phyloP scores from a whole-genome alignment of 352 stramenopile species.

The Pythium folliculosum region DNA sequence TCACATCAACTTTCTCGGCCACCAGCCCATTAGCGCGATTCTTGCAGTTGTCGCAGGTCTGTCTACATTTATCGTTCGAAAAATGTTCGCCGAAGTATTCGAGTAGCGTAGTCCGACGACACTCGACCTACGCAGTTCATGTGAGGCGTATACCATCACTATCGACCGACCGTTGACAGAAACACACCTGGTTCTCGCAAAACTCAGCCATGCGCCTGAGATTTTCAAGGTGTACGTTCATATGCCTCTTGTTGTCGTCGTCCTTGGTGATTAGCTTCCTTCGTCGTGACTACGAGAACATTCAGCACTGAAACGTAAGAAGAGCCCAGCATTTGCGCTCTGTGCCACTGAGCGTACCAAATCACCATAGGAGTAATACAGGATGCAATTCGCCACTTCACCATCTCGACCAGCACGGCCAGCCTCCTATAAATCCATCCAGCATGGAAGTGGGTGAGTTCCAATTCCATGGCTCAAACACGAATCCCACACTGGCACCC shows the following conservation, averaged over 20 bases:
- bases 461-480: not conserved
- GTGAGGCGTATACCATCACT: not conserved
- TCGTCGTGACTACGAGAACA: constrained; percentile 44
- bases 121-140: constrained; percentile 49
- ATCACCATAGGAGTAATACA: constrained; percentile 87
- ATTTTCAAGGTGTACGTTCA: constrained; percentile 83
- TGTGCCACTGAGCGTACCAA: constrained; percentile 35
- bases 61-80: constrained; percentile 61
- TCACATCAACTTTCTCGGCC: constrained; percentile 79
- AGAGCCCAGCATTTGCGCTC: not conserved
- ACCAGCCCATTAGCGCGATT: constrained; percentile 64
- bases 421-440: constrained; percentile 68
- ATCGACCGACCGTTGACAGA: not conserved
- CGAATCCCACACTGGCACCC: not conserved
- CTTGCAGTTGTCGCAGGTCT: constrained; percentile 89
- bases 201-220: constrained; percentile 86
- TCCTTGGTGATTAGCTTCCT: constrained; percentile 84
- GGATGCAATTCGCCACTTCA: constrained; percentile 80
- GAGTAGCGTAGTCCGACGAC: constrained; percentile 74
- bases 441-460: not conserved
- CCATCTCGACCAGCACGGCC: constrained; percentile 81
- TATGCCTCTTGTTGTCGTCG: constrained; percentile 72
- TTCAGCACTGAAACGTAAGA: not conserved
- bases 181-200: constrained; percentile 76
- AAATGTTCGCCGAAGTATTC: constrained; percentile 92